Evolutionary conservation across 164 flowering plant species (phyloP).

Genomic region (Stephania yunnanensis): DNA sequence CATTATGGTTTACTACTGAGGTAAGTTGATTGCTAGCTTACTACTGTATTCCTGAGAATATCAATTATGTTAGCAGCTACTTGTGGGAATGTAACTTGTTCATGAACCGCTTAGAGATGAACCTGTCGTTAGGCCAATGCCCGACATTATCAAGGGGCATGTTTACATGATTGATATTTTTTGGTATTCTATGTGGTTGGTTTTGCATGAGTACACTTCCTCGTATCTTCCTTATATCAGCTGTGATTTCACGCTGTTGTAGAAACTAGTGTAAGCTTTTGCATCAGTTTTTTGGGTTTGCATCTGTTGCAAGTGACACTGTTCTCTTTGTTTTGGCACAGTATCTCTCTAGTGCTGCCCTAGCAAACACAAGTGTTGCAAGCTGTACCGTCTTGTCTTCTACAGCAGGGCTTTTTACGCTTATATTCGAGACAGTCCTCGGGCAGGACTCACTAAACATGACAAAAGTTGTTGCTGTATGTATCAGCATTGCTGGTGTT

Average conservation of each 20-base stretch:
- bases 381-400: slow-evolving; percentile 58
- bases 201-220: too few species aligned
- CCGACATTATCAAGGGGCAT: too few species aligned
- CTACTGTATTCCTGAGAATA: not conserved
- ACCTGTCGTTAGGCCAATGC: too few species aligned
- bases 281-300: not conserved
- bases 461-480: slow-evolving; percentile 45
- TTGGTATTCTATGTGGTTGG: too few species aligned
- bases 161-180: too few species aligned
- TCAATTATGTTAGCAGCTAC: not conserved
- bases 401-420: slow-evolving; percentile 62
- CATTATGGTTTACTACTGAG: slow-evolving; percentile 59
- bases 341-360: slow-evolving; percentile 53
- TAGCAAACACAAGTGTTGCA: slow-evolving; percentile 61
- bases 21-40: slow-evolving; percentile 18
- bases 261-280: not conserved
- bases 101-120: too few species aligned
- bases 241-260: not conserved
- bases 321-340: slow-evolving; percentile 20
- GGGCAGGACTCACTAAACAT: slow-evolving; percentile 44
- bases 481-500: slow-evolving; percentile 59
- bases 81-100: too few species aligned
- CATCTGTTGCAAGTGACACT: not conserved
- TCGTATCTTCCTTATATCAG: too few species aligned
- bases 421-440: slow-evolving; percentile 51